Conservation (phyloP, 202 grass and related monocot species). For the Musa balbisiana region DNA sequence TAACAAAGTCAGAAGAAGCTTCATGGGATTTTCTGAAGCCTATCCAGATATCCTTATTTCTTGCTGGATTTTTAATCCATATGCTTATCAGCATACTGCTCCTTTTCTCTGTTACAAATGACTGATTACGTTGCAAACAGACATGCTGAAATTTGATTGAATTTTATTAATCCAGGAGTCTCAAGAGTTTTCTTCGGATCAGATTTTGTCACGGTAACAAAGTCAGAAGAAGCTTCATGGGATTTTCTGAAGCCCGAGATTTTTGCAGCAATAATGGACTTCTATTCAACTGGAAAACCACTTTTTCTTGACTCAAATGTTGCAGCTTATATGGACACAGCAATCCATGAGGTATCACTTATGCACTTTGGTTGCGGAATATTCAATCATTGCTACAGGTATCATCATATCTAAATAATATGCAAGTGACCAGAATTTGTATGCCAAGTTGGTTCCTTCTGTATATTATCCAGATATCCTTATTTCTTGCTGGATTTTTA, state of each 20-base stretch:
- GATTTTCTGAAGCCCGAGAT: slow-evolving; percentile 84
- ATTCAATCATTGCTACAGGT: not conserved
- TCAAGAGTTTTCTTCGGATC: slow-evolving; percentile 88
- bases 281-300: slow-evolving; percentile 81
- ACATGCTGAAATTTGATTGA: not conserved
- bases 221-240: slow-evolving; percentile 88
- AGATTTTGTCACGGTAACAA: slow-evolving; percentile 95
- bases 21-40: slow-evolving; percentile 98
- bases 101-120: not conserved
- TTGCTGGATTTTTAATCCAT: not conserved
- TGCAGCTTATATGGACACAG: slow-evolving; percentile 70
- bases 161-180: slow-evolving; percentile 45
- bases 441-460: no score
- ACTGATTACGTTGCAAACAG: not conserved
- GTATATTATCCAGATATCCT: no score
- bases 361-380: not conserved
- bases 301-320: slow-evolving; percentile 69
- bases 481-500: no score
- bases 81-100: not conserved
- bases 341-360: slow-evolving; percentile 65
- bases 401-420: no score
- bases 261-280: slow-evolving; percentile 94
- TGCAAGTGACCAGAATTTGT: no score
- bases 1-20: slow-evolving; percentile 87
- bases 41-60: no score